Base-by-base conservation (phyloP, 2,329 filamentous ascomycete species). In the Cercospora beticola region DNA sequence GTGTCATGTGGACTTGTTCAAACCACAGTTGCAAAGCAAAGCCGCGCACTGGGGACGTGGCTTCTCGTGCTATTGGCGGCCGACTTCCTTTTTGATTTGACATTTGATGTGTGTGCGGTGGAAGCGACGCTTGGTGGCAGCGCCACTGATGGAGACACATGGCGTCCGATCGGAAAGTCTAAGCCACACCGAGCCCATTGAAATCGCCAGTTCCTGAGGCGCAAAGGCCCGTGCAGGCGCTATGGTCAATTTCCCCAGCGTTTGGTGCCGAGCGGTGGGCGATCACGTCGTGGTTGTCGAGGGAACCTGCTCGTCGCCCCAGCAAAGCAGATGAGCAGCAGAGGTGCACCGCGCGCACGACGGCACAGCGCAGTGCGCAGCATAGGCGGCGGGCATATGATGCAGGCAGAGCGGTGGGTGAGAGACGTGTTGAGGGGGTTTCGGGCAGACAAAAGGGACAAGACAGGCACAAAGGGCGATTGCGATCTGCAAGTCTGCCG, bases 401-500 rank as follows among this genome's bases (percentile, higher is more conserved):
- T 58, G 26, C 54, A 12, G 30, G 21, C 21, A 58, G 54, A n/a
- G 46, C 54, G 54, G 26, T 31, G 54, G 26, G 54, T n/a, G 54
- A 33, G 54, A 4, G 54, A 28, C 26, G 54, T 58, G 54, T 33
- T 58, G 54, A 23, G n/a, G 54, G 43, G n/a, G 43, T 49, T 23
- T 6, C 9, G 43, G 10, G 46, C 46, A 23, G 21, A 52, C 46
- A 26, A 26, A 12, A 26, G 21, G 26, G 54, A 58, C 26, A 63
- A 5, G 26, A 49, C n/a, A 30, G 43, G 49, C 43, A 31, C 10
- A 54, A 62, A 31, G 26, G 33, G 54, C 54, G 26, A 64, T 64
- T 64, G 62, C 49, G 62, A 64, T 64, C 62, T 64, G 62, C 62
- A 28, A 31, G 33, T 26, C 30, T 52, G 46, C 46, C 46, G 46